Evolutionary conservation across 352 stramenopile species (phyloP).

Genomic region (Globisporangium takayamanum): DNA sequence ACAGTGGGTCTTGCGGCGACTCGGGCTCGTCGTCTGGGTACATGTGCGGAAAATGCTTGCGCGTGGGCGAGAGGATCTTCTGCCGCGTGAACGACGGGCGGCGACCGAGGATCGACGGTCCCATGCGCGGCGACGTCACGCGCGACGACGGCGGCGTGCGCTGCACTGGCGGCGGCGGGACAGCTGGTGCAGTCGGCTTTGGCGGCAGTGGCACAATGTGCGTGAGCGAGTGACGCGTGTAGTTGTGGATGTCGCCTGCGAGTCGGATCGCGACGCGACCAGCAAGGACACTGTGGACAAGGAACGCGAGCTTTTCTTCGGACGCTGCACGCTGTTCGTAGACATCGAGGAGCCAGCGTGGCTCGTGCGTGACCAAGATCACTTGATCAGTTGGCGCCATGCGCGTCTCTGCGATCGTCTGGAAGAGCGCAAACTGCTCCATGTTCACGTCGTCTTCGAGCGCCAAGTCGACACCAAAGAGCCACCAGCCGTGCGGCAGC

Average conservation of each 20-base stretch:
- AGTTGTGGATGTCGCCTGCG: constrained; percentile 92
- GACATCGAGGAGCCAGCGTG: constrained; percentile 87
- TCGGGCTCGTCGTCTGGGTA: constrained; percentile 21
- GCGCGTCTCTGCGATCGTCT: constrained; percentile 65
- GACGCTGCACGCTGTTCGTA: constrained; percentile 73
- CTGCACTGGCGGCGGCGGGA: background rate
- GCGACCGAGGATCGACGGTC: constrained; percentile 6
- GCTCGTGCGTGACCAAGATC: constrained; percentile 90
- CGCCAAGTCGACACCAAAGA: constrained; percentile 88
- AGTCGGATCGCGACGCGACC: constrained; percentile 71
- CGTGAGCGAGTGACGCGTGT: constrained; percentile 78
- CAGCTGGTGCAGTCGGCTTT: constrained; percentile 12
- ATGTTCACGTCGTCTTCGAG: constrained; percentile 92
- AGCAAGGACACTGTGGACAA: constrained; percentile 71
- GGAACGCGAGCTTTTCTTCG: constrained; percentile 71
- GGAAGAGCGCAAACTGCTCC: constrained; percentile 91
- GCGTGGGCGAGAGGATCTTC: constrained; percentile 30
- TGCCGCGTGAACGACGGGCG: constrained; percentile 13
- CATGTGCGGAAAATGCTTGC: constrained; percentile 83
- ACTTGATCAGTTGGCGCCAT: constrained; percentile 81
- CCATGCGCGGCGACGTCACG: constrained; percentile 12
- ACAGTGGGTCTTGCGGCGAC: background rate
- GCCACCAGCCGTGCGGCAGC: constrained; percentile 89
- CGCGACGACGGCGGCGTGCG: background rate
- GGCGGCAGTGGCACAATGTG: background rate